These are phyloP conservation scores for Sporothrix pallida DNA, from an alignment of 2,329 filamentous ascomycete species.

Conservation along the genomic window DNA sequence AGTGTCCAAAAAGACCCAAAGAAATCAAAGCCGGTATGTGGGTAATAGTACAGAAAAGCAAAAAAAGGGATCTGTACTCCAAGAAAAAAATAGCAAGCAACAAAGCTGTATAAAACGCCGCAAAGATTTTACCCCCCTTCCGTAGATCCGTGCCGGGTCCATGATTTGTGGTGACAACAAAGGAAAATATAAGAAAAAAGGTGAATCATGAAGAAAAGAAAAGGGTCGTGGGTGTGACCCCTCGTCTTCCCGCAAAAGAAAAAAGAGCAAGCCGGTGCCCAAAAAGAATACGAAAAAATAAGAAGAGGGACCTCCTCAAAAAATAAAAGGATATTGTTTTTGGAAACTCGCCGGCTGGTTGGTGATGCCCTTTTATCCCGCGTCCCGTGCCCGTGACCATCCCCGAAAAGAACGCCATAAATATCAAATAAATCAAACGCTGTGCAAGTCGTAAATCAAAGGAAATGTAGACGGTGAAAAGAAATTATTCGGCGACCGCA, in stretches of 20 bases:
- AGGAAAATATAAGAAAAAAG: background rate
- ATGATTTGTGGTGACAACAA: conserved; percentile 2
- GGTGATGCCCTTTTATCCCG: background rate
- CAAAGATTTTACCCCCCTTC: background rate
- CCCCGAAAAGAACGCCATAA: conserved; percentile 19
- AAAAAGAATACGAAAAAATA: conserved; percentile 32
- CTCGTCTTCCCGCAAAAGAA: background rate
- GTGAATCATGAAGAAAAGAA: conserved; percentile 18
- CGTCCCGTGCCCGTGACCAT: conserved; percentile 2
- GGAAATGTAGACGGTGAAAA: background rate
- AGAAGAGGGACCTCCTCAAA: conserved; percentile 15
- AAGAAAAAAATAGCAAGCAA: background rate
- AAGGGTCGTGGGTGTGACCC: background rate
- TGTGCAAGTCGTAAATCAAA: conserved; percentile 11
- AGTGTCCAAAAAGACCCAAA: background rate
- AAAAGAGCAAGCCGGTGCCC: conserved; percentile 28
- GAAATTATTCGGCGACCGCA: conserved; percentile 23
- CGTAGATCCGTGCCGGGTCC: conserved; percentile 20
- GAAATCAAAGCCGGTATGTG: conserved; percentile 8
- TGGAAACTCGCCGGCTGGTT: background rate
- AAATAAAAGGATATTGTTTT: conserved; percentile 22
- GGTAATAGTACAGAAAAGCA: conserved; percentile 22
- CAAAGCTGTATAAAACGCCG: background rate
- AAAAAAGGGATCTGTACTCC: conserved; percentile 1
- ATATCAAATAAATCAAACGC: background rate